These are phyloP conservation scores for Cystobasidiopsis lactophilus DNA, from an alignment of 768 basidiomycete genomes.

Conservation along the genomic window DNA sequence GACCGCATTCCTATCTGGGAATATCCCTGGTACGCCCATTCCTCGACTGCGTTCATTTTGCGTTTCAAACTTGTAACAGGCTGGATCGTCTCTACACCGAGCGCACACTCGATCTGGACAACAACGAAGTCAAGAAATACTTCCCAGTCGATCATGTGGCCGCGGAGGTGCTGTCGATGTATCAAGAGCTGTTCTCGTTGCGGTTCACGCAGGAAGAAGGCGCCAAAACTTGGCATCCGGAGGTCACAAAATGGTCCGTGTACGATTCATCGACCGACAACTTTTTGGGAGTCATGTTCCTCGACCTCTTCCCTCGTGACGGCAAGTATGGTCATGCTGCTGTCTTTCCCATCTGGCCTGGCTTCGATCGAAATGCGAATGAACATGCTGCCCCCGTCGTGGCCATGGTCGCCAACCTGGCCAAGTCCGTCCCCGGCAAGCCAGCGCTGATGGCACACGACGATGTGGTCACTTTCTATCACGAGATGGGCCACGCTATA, in stretches of 20 bases:
- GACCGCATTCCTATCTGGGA: slow-evolving; percentile 25
- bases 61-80: background rate
- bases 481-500: slow-evolving; percentile 37
- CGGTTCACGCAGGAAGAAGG: slow-evolving; percentile 29
- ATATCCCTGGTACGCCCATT: too few species aligned
- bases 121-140: slow-evolving; percentile 62
- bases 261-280: slow-evolving; percentile 36
- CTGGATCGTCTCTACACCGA: slow-evolving; percentile 37
- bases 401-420: slow-evolving; percentile 68
- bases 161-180: slow-evolving; percentile 57
- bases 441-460: slow-evolving; percentile 65
- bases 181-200: slow-evolving; percentile 60
- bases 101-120: slow-evolving; percentile 41
- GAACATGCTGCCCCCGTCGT: slow-evolving; percentile 43
- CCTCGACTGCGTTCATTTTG: slow-evolving; percentile 20
- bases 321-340: background rate
- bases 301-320: slow-evolving; percentile 35
- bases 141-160: slow-evolving; percentile 71
- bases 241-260: slow-evolving; percentile 63
- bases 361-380: background rate
- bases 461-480: slow-evolving; percentile 77
- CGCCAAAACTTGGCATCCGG: slow-evolving; percentile 57
- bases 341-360: background rate
- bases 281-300: slow-evolving; percentile 67
- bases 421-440: slow-evolving; percentile 56